Evolutionary conservation across 1,284 basidiomycete genomes (phyloP), one percentile per base, ranked within the genome.

Genomic region (Cerioporus squamosus): DNA sequence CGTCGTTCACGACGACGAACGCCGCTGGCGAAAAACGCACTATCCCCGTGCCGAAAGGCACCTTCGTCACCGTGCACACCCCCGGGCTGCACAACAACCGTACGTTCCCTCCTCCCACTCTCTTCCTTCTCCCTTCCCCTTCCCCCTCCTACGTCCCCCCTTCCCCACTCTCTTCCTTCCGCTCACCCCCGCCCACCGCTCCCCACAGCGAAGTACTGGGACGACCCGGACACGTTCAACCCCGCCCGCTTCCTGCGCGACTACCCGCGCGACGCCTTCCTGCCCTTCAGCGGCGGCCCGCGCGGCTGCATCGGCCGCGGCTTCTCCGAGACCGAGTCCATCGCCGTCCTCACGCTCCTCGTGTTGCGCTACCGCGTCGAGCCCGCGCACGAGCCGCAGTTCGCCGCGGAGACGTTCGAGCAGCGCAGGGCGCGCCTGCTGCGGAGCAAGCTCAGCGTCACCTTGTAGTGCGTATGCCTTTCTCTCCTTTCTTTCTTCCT

Each of bases 21-120:
- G 54, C 60, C 15, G 63, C 69, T 5, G 81, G 80, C 24, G 75
- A 81, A 59, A 75, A 70, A 40, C 68, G 67, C 23, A 68, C 67
- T 1, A 68, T 85, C 12, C 74, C 76, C 14, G 72, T 85, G 31
- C 84, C 82, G 1, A 76, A 78, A 57, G 84, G 79, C 17, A 75
- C 78, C 4, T 61, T 56, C 22, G 66, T 85, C 42, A 66, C 68
- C 0, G 69, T 85, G 23, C 72, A 80, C 66, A 72, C 75, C 4
- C 65, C 75, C 22, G 84, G 77, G 5, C 64, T 85, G 43, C 83
- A 85, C 57, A 74, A 75, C 62, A 76, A 72, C 53, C 70, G 70
- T 72, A 59, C 51, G 70, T 57, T n/a, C n/a, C n/a, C n/a, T n/a
- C 33, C 23, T 36, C 14, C 40, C 4, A 6, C 44, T 26, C 17